Evolutionary conservation across 1,139 yeast genomes (phyloP).

Genomic region (Waltiozyma sp.): DNA sequence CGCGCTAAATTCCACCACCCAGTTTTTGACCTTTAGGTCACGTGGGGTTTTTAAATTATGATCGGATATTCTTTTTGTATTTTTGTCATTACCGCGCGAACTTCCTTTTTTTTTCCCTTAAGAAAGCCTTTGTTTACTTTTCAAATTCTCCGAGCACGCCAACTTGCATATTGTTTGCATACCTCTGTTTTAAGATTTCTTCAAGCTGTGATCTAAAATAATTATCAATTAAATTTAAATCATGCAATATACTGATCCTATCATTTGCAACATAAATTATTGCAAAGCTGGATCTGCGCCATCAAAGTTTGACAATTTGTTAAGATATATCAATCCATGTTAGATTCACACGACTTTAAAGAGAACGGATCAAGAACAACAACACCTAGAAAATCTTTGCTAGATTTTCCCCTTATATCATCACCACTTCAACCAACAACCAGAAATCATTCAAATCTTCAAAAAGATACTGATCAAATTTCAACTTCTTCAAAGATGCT

Average conservation of each 20-base stretch:
- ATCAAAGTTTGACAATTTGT: no score
- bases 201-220: no score
- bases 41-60: not conserved
- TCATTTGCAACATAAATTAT: no score
- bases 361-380: not conserved
- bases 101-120: no score
- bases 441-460: not conserved
- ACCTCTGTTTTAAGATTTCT: no score
- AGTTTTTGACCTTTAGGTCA: not conserved
- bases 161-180: no score
- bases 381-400: not conserved
- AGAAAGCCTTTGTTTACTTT: conserved; percentile 10
- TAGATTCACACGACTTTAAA: not conserved
- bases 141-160: no score
- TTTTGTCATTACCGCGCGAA: no score
- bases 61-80: no score
- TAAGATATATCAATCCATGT: not conserved
- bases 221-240: no score
- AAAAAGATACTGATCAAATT: conserved; percentile 25
- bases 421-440: not conserved
- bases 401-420: not conserved
- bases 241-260: no score
- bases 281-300: no score
- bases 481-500: conserved; percentile 22
- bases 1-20: conserved; percentile 2